These are phyloP conservation scores for Trichoderma atroviride DNA, from an alignment of 2,329 filamentous ascomycete species.

Conservation along the genomic window DNA sequence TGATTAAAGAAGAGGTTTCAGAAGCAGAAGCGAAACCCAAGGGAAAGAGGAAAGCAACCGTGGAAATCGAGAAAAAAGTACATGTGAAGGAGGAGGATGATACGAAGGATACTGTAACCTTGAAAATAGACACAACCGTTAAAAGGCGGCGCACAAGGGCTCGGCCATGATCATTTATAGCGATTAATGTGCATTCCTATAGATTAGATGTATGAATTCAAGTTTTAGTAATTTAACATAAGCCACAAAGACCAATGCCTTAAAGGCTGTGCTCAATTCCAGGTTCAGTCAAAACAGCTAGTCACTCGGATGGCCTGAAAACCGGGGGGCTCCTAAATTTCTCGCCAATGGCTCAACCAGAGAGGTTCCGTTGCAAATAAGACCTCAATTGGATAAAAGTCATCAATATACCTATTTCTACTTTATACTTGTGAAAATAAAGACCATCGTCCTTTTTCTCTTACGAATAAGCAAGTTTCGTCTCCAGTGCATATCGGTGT, in stretches of 20 bases:
- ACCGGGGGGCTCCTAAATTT: no score
- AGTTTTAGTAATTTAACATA: background rate
- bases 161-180: background rate
- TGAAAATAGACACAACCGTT: slow-evolving; percentile 31
- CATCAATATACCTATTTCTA: background rate
- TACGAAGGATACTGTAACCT: slow-evolving; percentile 29
- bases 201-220: background rate
- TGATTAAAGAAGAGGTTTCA: slow-evolving; percentile 35
- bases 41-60: slow-evolving; percentile 33
- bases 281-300: background rate
- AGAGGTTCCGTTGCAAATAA: background rate
- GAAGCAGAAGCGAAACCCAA: background rate
- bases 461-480: background rate
- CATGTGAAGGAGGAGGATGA: slow-evolving; percentile 33
- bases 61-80: slow-evolving; percentile 28
- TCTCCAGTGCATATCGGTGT: background rate
- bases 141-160: slow-evolving; percentile 37
- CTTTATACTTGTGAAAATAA: background rate
- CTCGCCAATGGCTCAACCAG: background rate
- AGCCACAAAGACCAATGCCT: background rate
- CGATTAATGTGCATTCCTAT: background rate
- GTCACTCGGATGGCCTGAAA: background rate
- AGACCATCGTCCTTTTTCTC: background rate
- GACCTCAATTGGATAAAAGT: background rate
- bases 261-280: background rate